phyloP scores from a whole-genome alignment of 179 eudicot species.

The Corrigiola litoralis region DNA sequence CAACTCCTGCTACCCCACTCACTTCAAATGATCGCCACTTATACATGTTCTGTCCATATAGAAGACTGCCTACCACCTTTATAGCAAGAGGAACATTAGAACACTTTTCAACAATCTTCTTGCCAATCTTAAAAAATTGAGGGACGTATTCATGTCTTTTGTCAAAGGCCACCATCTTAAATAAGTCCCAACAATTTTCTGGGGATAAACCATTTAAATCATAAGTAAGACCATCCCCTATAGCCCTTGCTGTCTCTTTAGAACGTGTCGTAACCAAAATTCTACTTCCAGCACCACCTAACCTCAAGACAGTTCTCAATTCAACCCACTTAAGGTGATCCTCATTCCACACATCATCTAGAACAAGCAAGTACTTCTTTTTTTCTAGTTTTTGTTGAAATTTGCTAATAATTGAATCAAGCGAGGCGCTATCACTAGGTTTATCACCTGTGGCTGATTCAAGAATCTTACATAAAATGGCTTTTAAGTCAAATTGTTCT shows the following conservation, averaged over 20 bases:
- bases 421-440: neutral
- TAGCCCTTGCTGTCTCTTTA: neutral
- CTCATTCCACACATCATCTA: constrained; percentile 17
- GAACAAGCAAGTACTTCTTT: neutral
- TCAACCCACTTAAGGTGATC: neutral
- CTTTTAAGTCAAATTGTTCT: neutral
- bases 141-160: neutral
- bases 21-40: neutral
- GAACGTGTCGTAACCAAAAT: constrained; percentile 3
- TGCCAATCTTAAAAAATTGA: neutral
- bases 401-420: neutral
- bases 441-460: neutral
- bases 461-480: neutral
- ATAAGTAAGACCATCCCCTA: neutral
- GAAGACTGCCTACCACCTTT: neutral
- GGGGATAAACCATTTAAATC: neutral
- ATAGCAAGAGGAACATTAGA: neutral
- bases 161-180: neutral
- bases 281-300: neutral
- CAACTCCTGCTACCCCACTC: neutral
- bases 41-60: neutral
- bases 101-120: constrained; percentile 3
- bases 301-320: neutral
- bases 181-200: neutral
- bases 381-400: neutral